Evolutionary conservation across 2,329 filamentous ascomycete genomes (phyloP).

Genomic region (Calonectria pseudoturangicola): DNA sequence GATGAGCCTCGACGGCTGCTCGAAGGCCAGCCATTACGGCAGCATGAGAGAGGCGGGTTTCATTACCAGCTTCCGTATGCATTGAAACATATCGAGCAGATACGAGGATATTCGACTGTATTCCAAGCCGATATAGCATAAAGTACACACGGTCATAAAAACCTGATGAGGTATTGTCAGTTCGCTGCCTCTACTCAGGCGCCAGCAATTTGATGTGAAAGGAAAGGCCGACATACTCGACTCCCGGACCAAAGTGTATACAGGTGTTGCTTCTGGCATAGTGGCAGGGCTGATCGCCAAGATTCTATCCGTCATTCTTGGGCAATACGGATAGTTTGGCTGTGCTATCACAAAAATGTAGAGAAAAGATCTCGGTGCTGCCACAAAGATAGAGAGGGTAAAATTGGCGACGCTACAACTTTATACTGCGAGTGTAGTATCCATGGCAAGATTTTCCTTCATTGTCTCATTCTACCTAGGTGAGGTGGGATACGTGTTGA

Average conservation of each 20-base stretch:
- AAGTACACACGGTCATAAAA: constrained; percentile 40
- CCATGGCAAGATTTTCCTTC: too few species aligned
- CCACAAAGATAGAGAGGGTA: background rate
- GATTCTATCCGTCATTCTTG: too few species aligned
- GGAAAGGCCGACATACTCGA: constrained; percentile 28
- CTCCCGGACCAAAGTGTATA: constrained; percentile 35
- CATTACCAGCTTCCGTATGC: background rate
- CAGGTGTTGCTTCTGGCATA: background rate
- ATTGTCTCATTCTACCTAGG: background rate
- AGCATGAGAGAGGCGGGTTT: background rate
- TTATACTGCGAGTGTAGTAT: background rate
- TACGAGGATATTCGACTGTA: constrained; percentile 50
- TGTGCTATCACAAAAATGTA: background rate
- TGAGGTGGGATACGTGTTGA: too few species aligned
- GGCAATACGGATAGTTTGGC: too few species aligned
- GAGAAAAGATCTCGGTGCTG: too few species aligned
- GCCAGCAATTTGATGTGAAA: background rate
- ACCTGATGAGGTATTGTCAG: constrained; percentile 20
- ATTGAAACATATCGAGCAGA: constrained; percentile 45
- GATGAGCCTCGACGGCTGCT: constrained; percentile 41
- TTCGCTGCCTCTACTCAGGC: background rate
- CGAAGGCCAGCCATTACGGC: constrained; percentile 45
- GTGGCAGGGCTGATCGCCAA: background rate
- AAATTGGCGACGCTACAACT: background rate
- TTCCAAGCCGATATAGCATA: constrained; percentile 46